Evolutionary conservation across 805 yeast genomes (phyloP).

Genomic region (Wickerhamiella spandovensis): DNA sequence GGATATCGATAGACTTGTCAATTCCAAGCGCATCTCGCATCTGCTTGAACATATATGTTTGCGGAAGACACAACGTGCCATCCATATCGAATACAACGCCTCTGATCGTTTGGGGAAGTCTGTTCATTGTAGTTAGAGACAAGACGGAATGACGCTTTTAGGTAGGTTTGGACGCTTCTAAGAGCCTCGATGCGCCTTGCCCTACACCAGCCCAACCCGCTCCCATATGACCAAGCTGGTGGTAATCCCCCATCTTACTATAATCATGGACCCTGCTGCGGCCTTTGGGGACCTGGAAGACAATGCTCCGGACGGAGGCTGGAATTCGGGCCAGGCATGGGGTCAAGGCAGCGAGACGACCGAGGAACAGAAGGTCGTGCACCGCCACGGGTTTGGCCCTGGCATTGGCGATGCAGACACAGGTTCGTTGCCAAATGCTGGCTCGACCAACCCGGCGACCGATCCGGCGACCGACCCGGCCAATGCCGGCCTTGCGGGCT

Average conservation of each 20-base stretch:
- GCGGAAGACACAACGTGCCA: slow-evolving; percentile 60
- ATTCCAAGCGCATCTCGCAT: slow-evolving; percentile 51
- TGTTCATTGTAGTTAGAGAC: too few relatives aligned
- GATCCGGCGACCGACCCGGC: background rate
- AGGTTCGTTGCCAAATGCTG: too few relatives aligned
- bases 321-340: background rate
- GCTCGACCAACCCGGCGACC: background rate
- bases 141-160: too few relatives aligned
- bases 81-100: slow-evolving; percentile 71
- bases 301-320: slow-evolving; percentile 19
- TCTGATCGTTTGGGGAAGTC: slow-evolving; percentile 20
- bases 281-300: slow-evolving; percentile 20
- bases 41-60: slow-evolving; percentile 29
- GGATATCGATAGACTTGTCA: slow-evolving; percentile 35
- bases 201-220: background rate
- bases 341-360: background rate
- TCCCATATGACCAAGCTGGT: too few relatives aligned
- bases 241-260: too few relatives aligned
- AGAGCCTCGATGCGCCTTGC: background rate
- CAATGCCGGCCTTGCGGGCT: background rate
- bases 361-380: background rate
- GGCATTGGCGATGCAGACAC: background rate
- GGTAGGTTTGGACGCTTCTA: background rate
- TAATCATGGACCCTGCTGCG: background rate
- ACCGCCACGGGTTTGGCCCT: background rate